phyloP scores from a whole-genome alignment of 306 rosid genomes.

The Cucurbita maxima region DNA sequence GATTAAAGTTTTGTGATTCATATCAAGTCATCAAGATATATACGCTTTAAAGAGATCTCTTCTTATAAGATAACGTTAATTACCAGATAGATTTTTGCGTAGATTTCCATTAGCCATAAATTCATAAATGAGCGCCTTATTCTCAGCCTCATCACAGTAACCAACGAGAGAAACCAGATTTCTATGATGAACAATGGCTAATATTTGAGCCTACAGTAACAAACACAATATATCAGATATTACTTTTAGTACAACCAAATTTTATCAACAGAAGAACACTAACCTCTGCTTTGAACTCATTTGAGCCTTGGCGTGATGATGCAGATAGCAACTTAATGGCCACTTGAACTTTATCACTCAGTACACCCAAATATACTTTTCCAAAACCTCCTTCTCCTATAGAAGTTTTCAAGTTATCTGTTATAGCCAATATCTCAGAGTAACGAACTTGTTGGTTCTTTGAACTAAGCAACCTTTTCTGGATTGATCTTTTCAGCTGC shows the following conservation, averaged over 20 bases:
- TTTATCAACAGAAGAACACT: neutral
- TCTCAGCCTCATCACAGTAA: slow-evolving; percentile 9
- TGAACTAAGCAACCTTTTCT: slow-evolving; percentile 1
- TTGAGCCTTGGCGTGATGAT: slow-evolving; percentile 18
- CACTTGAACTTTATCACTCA: slow-evolving; percentile 7
- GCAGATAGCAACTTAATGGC: slow-evolving; percentile 22
- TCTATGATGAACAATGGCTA: slow-evolving; percentile 7
- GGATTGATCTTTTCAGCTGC: neutral
- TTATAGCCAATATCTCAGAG: slow-evolving; percentile 17
- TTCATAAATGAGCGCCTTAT: slow-evolving; percentile 10
- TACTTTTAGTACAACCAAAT: neutral
- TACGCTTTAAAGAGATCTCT: no score
- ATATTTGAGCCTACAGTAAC: slow-evolving; percentile 5
- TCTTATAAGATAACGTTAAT: neutral
- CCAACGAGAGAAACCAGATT: slow-evolving; percentile 17
- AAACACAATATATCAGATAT: neutral
- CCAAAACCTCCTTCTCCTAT: slow-evolving; percentile 36
- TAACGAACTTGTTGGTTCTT: slow-evolving; percentile 13
- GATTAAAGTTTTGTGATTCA: no score
- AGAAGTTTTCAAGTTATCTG: slow-evolving; percentile 10
- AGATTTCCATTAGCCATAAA: slow-evolving; percentile 10
- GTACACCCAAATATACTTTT: slow-evolving; percentile 16
- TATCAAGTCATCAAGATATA: no score
- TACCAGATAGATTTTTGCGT: neutral
- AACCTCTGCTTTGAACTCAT: slow-evolving; percentile 22